A percentile compares a stretch with the other conserved stretches of the same genome.
Evolutionary conservation across 1,139 yeast genomes (phyloP).

Genomic region (Candida pseudoviswanathii): DNA sequence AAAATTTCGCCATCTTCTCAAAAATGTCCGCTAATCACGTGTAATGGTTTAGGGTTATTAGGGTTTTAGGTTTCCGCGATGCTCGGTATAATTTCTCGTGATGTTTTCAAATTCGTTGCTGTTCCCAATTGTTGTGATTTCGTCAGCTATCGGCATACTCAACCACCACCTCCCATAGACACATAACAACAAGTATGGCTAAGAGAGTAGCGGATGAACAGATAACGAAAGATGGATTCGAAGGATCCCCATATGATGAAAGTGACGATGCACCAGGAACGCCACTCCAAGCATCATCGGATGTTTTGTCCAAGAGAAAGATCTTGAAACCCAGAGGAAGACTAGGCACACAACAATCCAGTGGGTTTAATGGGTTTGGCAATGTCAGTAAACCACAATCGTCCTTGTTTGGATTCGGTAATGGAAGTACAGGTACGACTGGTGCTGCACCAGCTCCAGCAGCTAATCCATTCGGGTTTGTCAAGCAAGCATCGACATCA

Average conservation of each 20-base stretch:
- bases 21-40: conserved; percentile 5
- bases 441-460: conserved; percentile 2
- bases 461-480: conserved; percentile 6
- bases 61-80: neutral
- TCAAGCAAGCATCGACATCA: neutral
- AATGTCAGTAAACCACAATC: conserved; percentile 2
- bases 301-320: conserved; percentile 68
- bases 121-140: conserved; percentile 1
- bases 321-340: conserved; percentile 58
- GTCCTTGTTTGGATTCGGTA: conserved; percentile 1
- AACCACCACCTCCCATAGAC: neutral
- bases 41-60: conserved; percentile 5
- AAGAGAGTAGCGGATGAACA: conserved; percentile 69
- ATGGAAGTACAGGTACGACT: neutral
- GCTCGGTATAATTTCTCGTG: neutral
- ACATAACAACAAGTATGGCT: conserved; percentile 39
- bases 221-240: conserved; percentile 48
- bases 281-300: conserved; percentile 54
- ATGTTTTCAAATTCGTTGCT: neutral
- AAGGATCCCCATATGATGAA: conserved; percentile 29
- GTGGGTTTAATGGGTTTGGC: conserved; percentile 14
- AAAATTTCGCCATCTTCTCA: neutral
- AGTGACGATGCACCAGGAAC: conserved; percentile 32
- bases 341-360: conserved; percentile 10
- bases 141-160: neutral